Evolutionary conservation across 495 filamentous ascomycete genomes (phyloP), one percentile per base, ranked within the genome.

Genomic region (Xylaria bambusicola): DNA sequence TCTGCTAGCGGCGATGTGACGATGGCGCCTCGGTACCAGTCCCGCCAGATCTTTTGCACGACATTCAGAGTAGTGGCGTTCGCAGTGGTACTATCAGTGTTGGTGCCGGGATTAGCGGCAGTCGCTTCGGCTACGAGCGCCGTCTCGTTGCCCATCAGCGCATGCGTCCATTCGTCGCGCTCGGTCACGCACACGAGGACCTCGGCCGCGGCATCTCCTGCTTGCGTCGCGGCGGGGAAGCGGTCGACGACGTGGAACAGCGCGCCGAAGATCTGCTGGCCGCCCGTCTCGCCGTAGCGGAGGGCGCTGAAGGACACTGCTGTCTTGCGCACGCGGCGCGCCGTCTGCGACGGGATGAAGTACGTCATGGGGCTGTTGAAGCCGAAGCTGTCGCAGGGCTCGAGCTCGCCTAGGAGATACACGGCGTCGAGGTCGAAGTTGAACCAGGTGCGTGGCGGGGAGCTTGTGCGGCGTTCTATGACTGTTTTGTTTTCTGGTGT

Each of bases 241-340:
- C 74, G 66, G 47, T 78, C 74, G 35, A 74, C 66, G 47, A 75
- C 61, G 50, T 76, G 73, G 49, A 76, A 78, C 29, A 78, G 62
- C 17, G 66, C 65, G 10, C 70, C 72, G 60, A 76, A 76, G 38
- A 78, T 69, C 23, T 71, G 68, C 49, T 77, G 72, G 0, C 61
- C 44, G 15, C 62, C 67, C 9, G 61, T 44, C 56, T 67, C 69
- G 52, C 63, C 64, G 51, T 66, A 67, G 20, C 61, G 46, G 55
- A 76, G 66, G 48, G 73, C 73, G 55, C 68, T 56, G 51, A 75
- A 74, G 2, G 73, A 63, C 18, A 69, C 61, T 15, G 67, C 73
- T 0, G 75, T 62, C 41, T 73, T 64, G 8, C 63, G 52, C 52
- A 77, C 73, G 2, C 73, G 65, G 2, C 33, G 35, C 58, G 74